Conservation (phyloP, 768 basidiomycete species). For the Mycena capillaripes region DNA sequence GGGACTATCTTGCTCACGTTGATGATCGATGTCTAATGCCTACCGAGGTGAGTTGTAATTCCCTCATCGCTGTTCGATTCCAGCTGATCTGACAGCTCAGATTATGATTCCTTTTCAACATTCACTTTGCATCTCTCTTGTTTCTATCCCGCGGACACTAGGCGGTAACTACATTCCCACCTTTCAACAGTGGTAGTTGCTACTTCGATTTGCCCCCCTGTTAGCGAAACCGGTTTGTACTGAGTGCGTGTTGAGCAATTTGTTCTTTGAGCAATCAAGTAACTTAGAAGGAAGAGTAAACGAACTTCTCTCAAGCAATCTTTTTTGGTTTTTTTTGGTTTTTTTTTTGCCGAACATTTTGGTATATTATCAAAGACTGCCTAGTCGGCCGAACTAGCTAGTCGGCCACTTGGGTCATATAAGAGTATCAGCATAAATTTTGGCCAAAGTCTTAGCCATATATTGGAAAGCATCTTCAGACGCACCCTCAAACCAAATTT, state of each 20-base stretch:
- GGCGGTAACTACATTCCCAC: no score
- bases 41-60: neutral
- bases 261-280: neutral
- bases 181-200: no score
- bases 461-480: neutral
- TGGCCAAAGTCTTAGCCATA: neutral
- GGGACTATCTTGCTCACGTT: constrained; percentile 6
- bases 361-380: neutral
- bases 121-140: no score
- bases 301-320: neutral
- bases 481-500: neutral
- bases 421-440: neutral
- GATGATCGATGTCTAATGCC: neutral
- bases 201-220: no score
- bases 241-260: neutral
- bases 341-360: no score
- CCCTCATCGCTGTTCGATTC: neutral
- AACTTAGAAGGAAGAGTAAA: neutral
- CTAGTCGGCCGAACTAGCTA: neutral
- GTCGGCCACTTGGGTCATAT: no score
- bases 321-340: no score
- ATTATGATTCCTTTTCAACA: neutral
- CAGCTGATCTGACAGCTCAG: no score
- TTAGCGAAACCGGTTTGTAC: neutral
- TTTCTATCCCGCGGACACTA: no score